Base-by-base conservation (phyloP, 192 early-diverging fungal species). In the Cetraspora pellucida region DNA sequence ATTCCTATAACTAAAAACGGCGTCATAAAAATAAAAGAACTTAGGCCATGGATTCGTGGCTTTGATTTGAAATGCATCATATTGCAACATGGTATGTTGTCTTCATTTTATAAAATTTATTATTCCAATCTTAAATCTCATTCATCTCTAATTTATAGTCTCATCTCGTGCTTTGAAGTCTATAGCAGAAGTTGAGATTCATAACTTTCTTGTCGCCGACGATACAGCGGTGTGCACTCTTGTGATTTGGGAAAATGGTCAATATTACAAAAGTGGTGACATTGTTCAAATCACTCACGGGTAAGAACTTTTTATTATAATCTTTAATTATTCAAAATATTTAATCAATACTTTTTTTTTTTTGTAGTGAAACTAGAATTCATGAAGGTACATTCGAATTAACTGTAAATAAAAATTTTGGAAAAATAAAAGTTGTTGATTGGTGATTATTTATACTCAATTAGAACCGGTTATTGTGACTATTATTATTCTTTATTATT, bases 31-130 rank as follows among this genome's bases (percentile, higher is more conserved):
- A 68, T 68, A 46, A 47, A n/a, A 46, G 72, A 74, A 3, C 37
- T 74, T 27, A 45, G 58, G n/a, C 72, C 72, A 25, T 61, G 43
- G 47, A 46, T 74, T 23, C 55, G 72, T 23, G 72, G 72, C 8
- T 74, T 74, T 47, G 59, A 58, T 27, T 19, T 74, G 17, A 46
- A 44, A 46, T 74, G 72, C 25, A 74, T 74, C 9, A 59, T 74
- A 46, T 21, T 74, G 16, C 10, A 61, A 28, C 57, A 28, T 30
- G 7, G 72, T 74, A 74, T 47, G 72, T 54, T 7, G 2, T 25
- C 16, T 47, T 50, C 17, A 60, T 45, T 54, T 50, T 28, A 23
- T 11, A 17, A 17, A 5, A 30, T 70, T 52, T 25, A 16, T 28
- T 70, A 28, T 16, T 0, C 19, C 17, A 14, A n/a, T 54, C 23